These are phyloP conservation scores for Aegilops sharonensis DNA, from an alignment of 176 grass and related monocot genomes.

Conservation along the genomic window DNA sequence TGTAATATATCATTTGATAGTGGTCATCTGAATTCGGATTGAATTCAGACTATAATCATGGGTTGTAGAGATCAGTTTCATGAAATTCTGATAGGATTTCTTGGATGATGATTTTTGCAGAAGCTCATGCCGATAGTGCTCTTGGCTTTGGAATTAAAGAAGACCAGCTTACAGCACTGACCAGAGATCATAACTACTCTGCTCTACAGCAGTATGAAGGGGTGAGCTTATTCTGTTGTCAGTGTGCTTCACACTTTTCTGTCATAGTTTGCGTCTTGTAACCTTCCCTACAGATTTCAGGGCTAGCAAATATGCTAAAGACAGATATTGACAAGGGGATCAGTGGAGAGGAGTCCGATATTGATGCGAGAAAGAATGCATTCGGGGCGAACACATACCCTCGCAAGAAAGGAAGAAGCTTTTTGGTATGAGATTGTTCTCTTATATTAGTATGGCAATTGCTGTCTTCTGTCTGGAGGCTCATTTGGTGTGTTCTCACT, in stretches of 20 bases:
- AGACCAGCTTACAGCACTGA: slow-evolving; percentile 68
- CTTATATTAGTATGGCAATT: not conserved
- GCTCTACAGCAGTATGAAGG: slow-evolving; percentile 68
- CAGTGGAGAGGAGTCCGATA: slow-evolving; percentile 54
- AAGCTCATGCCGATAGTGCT: slow-evolving; percentile 10
- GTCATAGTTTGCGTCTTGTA: slow-evolving; percentile 20
- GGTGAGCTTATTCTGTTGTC: slow-evolving; percentile 38
- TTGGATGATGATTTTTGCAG: slow-evolving; percentile 29
- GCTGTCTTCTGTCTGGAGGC: not conserved
- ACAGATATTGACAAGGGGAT: slow-evolving; percentile 60
- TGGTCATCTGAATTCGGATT: not conserved
- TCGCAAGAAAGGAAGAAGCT: slow-evolving; percentile 85
- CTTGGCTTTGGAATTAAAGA: slow-evolving; percentile 75
- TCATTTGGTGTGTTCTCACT: not conserved
- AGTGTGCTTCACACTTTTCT: not conserved
- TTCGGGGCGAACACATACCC: slow-evolving; percentile 93
- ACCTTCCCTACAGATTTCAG: slow-evolving; percentile 54
- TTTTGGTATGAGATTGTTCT: slow-evolving; percentile 46
- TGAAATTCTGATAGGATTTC: not conserved
- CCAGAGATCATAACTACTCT: slow-evolving; percentile 82
- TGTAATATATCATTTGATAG: not conserved
- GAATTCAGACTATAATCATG: not conserved
- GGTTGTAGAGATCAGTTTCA: not conserved
- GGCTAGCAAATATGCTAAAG: slow-evolving; percentile 69
- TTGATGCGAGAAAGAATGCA: slow-evolving; percentile 49